Percentiles rank a stretch among this genome's conserved stretches.
Evolutionary conservation across 306 rosid species (phyloP).

Genomic region (Chamaecrista fasciculata): DNA sequence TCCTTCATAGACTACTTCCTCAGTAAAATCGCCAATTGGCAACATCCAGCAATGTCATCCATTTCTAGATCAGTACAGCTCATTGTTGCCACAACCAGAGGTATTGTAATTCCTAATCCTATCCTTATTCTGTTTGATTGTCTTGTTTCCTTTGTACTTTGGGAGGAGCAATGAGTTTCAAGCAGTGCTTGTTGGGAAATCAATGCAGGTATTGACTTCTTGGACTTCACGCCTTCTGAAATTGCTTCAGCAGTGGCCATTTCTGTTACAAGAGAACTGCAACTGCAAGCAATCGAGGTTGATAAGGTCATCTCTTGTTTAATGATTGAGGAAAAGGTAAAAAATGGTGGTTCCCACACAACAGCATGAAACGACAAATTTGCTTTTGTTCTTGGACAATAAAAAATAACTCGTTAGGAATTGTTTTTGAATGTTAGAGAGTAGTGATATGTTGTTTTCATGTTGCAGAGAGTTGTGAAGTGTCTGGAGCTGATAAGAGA

Average conservation of each 20-base stretch:
- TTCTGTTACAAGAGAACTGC: conserved; percentile 50
- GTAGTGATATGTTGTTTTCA: conserved; percentile 24
- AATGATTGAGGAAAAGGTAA: conserved; percentile 67
- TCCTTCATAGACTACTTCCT: conserved; percentile 82
- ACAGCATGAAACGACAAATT: conserved; percentile 15
- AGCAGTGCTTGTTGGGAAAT: conserved; percentile 42
- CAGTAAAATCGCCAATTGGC: conserved; percentile 42
- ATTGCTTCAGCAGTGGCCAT: conserved; percentile 86
- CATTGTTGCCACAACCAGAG: conserved; percentile 60
- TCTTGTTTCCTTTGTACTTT: conserved; percentile 24
- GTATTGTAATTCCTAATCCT: too few species aligned
- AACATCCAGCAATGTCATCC: conserved; percentile 30
- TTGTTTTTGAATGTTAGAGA: conserved; percentile 10
- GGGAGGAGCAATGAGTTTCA: conserved; percentile 41
- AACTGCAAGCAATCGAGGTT: conserved; percentile 44
- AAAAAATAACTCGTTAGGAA: conserved; percentile 12
- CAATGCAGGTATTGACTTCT: conserved; percentile 88
- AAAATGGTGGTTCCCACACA: conserved; percentile 29
- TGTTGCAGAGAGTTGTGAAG: conserved; percentile 74
- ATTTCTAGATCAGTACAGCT: conserved; percentile 58
- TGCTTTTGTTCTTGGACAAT: conserved; percentile 21
- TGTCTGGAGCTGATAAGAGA: conserved; percentile 71
- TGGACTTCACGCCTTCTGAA: conserved; percentile 92
- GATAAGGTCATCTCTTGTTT: conserved; percentile 53
- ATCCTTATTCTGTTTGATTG: conserved; percentile 27